These are phyloP conservation scores for Obelidium mucronatum DNA, from an alignment of 192 early-diverging fungal genomes.

Conservation along the genomic window DNA sequence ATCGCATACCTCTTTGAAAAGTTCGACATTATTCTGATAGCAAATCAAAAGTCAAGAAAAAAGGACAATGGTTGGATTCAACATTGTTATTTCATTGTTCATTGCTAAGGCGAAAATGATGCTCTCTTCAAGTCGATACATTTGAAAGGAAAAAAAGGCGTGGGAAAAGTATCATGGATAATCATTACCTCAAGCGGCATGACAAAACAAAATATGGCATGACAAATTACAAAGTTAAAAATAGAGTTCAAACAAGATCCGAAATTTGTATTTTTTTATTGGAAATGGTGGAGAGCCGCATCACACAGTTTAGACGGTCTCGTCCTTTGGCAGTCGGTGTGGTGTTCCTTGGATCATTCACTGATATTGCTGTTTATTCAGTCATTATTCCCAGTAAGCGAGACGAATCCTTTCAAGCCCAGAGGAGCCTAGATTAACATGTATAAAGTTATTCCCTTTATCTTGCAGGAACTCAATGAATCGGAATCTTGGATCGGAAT, in stretches of 20 bases:
- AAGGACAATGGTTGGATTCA: slow-evolving; percentile 35
- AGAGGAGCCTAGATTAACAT: too few species aligned
- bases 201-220: too few species aligned
- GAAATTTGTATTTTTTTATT: too few species aligned
- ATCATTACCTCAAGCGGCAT: too few species aligned
- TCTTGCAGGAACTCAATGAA: slow-evolving; percentile 30
- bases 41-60: neutral
- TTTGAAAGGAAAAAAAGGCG: too few species aligned
- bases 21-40: neutral
- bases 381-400: neutral
- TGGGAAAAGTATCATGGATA: too few species aligned
- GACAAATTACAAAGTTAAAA: too few species aligned
- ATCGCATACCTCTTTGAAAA: neutral
- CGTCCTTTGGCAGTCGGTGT: too few species aligned
- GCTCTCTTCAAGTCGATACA: neutral
- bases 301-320: too few species aligned
- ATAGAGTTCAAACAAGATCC: too few species aligned
- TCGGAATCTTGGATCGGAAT: slow-evolving; percentile 31
- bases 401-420: too few species aligned
- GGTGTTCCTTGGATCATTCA: neutral
- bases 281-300: too few species aligned
- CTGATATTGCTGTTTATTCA: neutral
- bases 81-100: slow-evolving; percentile 38
- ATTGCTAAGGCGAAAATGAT: slow-evolving; percentile 35
- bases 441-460: slow-evolving; percentile 35